Evolutionary conservation across 169 alveolate genomes (phyloP).

Genomic region (Eimeria necatrix): DNA sequence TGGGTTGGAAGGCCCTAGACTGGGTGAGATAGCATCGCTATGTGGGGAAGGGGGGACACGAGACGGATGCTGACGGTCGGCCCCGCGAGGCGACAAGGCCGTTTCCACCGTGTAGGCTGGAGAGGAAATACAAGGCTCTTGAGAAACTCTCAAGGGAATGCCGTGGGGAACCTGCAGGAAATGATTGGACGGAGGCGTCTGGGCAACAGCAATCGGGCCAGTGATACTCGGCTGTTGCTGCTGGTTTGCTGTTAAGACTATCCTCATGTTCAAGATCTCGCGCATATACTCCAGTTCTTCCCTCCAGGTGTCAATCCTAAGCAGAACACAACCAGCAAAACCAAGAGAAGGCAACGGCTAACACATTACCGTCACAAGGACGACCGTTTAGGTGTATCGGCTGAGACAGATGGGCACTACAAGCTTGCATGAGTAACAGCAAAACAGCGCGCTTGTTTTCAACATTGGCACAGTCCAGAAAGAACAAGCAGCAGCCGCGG

Average conservation of each 20-base stretch:
- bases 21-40: conserved; percentile 24
- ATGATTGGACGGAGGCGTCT: conserved; percentile 5
- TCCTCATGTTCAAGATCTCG: conserved; percentile 50
- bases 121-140: conserved; percentile 11
- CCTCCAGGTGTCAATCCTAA: conserved; percentile 57
- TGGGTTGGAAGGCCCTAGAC: neutral
- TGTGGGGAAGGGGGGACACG: neutral
- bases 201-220: neutral
- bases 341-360: neutral
- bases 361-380: neutral
- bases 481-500: neutral
- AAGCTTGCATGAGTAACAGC: neutral
- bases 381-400: neutral
- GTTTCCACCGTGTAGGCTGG: neutral
- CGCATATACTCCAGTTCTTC: conserved; percentile 58
- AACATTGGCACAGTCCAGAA: neutral
- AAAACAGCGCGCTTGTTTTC: neutral
- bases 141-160: neutral
- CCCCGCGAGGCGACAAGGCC: neutral
- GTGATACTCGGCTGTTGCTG: conserved; percentile 19
- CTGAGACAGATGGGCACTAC: too few relatives aligned
- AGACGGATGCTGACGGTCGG: neutral
- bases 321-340: neutral
- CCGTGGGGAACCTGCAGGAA: conserved; percentile 51
- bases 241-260: conserved; percentile 50